Evolutionary conservation across 2,329 filamentous ascomycete species (phyloP).

Genomic region (Tolypocladium ophioglossoides): DNA sequence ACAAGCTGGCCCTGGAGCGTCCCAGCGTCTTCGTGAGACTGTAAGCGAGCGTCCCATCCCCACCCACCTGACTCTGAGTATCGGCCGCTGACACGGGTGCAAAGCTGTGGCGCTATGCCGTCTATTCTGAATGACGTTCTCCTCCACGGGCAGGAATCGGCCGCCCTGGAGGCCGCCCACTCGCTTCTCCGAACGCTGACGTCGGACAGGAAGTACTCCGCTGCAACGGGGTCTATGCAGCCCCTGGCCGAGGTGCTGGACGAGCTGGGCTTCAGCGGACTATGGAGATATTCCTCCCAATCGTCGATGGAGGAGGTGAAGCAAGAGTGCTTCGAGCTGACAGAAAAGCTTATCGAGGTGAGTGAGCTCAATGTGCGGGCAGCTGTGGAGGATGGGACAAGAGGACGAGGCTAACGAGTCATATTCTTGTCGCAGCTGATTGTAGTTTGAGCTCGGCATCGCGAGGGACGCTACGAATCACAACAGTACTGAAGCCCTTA

Average conservation of each 20-base stretch:
- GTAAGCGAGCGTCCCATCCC: constrained; percentile 28
- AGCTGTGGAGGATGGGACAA: background rate
- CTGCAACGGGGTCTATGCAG: constrained; percentile 34
- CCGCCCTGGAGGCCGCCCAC: constrained; percentile 50
- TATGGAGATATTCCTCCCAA: constrained; percentile 48
- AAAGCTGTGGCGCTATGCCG: constrained; percentile 44
- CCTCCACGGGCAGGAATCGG: constrained; percentile 50
- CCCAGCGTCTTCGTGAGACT: constrained; percentile 47
- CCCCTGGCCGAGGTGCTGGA: constrained; percentile 43
- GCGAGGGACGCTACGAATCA: background rate
- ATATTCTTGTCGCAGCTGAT: constrained; percentile 1
- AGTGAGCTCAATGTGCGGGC: constrained; percentile 8
- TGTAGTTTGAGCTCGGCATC: constrained; percentile 2
- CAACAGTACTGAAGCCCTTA: background rate
- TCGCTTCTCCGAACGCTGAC: constrained; percentile 48
- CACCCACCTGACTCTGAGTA: background rate
- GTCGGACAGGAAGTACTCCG: constrained; percentile 39
- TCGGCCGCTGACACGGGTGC: constrained; percentile 3
- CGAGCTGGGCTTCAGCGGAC: constrained; percentile 51
- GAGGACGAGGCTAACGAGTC: background rate
- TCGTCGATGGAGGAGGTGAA: constrained; percentile 38
- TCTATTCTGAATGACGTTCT: constrained; percentile 51
- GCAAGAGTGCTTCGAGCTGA: constrained; percentile 41
- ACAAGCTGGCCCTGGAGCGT: constrained; percentile 40
- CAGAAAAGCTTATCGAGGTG: constrained; percentile 52